Conservation (phyloP, 140 eudicot genomes). For the Cichorium intybus region DNA sequence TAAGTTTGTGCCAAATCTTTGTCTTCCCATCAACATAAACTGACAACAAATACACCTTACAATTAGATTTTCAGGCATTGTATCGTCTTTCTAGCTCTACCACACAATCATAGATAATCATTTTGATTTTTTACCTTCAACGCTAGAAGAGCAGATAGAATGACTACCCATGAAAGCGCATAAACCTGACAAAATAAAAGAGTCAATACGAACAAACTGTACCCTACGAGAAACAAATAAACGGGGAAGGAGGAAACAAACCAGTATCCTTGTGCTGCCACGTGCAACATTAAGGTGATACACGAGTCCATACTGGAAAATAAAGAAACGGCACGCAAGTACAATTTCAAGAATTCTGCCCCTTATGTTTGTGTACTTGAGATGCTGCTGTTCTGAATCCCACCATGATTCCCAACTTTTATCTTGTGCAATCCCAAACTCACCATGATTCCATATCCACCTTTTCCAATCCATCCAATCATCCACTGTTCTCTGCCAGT, state of each 20-base stretch:
- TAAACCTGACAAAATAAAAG: slow-evolving; percentile 51
- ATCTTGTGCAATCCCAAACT: slow-evolving; percentile 75
- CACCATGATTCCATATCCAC: slow-evolving; percentile 99
- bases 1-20: slow-evolving; percentile 88
- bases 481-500: slow-evolving; percentile 98
- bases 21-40: slow-evolving; percentile 97
- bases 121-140: slow-evolving; percentile 58
- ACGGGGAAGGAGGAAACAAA: slow-evolving; percentile 26
- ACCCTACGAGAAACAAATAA: slow-evolving; percentile 1
- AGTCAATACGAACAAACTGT: neutral
- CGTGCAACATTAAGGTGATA: slow-evolving; percentile 88
- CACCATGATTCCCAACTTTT: slow-evolving; percentile 99
- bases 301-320: slow-evolving; percentile 92
- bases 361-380: slow-evolving; percentile 73
- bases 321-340: slow-evolving; percentile 85
- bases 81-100: neutral
- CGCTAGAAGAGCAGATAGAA: slow-evolving; percentile 68
- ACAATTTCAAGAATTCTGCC: slow-evolving; percentile 80
- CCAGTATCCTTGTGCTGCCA: slow-evolving; percentile 68
- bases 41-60: slow-evolving; percentile 28
- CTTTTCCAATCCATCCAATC: slow-evolving; percentile 98
- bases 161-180: slow-evolving; percentile 95
- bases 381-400: slow-evolving; percentile 91
- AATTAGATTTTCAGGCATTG: slow-evolving; percentile 1
- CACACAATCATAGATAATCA: slow-evolving; percentile 4